Evolutionary conservation across 441 rosid genomes (phyloP), one percentile per base, ranked within the genome.

Genomic region (Melianthus villosus): DNA sequence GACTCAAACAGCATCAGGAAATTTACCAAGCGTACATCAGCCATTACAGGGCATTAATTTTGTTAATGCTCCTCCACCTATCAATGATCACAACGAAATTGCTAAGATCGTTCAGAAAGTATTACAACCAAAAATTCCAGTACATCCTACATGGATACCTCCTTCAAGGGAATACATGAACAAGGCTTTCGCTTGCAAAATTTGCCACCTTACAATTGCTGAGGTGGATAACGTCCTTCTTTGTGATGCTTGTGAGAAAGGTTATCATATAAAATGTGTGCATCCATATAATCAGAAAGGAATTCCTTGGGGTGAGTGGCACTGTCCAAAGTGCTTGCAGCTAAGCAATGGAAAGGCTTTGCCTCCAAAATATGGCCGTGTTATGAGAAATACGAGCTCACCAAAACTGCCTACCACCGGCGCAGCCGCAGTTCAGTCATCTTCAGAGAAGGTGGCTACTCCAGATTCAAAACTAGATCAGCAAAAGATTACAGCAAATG

Each of bases 221-320:
- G 98, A 89, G 56, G 77, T 89, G 59, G 92, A 84, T 41, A 71
- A 62, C 48, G 71, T 81, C 18, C 68, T 79, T 29, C 54, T 84
- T 51, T 89, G 98, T 56, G 98, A 89, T 69, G 73, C 83, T 34
- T 89, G 98, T 54, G 98, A 81, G 67, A 81, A 77, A 62, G 96
- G 86, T 51, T 81, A 58, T 65, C 98, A 89, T 68, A 60, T 81
- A 46, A 79, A 65, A 69, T 89, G 98, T 61, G 63, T 84, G 46
- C 82, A 71, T 33, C 34, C 71, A 19, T 53, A 64, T 58, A 80
- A 63, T 65, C 68, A 69, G 53, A 73, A 70, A 59, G 85, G 69
- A 48, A 67, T 79, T 46, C 86, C 92, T 25, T 77, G 76, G 55
- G 69, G 66, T 45, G 98, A 89, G 62, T 84, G 98, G 96, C 89